Conservation (phyloP, 164 flowering plant genomes). For the Annona cherimola region DNA sequence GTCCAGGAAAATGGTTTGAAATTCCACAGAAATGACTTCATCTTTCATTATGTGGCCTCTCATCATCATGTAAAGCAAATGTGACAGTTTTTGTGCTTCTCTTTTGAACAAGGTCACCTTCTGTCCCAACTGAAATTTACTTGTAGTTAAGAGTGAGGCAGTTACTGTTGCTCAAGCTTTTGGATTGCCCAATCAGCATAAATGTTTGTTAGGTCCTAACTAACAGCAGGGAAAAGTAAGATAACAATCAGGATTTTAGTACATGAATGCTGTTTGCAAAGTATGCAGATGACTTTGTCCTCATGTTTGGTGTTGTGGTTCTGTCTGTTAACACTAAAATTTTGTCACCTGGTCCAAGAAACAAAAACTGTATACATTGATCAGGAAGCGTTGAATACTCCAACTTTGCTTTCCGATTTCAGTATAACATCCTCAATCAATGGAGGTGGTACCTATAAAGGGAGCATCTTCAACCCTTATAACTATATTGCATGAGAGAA, state of each 20-base stretch:
- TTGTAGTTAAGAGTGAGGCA: background rate
- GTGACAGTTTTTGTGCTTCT: too few relatives aligned
- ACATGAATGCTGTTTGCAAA: background rate
- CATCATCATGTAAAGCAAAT: too few relatives aligned
- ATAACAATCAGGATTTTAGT: background rate
- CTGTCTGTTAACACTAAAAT: background rate
- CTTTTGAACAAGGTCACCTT: too few relatives aligned
- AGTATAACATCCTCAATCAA: background rate
- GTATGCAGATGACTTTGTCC: background rate
- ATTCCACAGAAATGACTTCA: too few relatives aligned
- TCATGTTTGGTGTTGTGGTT: background rate
- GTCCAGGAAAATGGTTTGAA: too few relatives aligned
- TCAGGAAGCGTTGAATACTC: background rate
- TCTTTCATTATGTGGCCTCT: too few relatives aligned
- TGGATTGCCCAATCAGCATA: background rate
- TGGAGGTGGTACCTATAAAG: background rate
- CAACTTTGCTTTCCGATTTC: background rate
- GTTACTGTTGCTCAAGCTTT: background rate
- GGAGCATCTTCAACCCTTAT: background rate
- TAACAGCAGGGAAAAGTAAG: background rate
- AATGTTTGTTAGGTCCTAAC: background rate
- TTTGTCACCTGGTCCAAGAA: background rate
- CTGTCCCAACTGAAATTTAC: too few relatives aligned
- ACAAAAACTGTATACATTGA: background rate
- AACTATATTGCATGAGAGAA: background rate